A percentile compares a stretch with the other conserved stretches of the same genome.
phyloP scores from a whole-genome alignment of 163 green algal genomes.

The Volvox carteri region DNA sequence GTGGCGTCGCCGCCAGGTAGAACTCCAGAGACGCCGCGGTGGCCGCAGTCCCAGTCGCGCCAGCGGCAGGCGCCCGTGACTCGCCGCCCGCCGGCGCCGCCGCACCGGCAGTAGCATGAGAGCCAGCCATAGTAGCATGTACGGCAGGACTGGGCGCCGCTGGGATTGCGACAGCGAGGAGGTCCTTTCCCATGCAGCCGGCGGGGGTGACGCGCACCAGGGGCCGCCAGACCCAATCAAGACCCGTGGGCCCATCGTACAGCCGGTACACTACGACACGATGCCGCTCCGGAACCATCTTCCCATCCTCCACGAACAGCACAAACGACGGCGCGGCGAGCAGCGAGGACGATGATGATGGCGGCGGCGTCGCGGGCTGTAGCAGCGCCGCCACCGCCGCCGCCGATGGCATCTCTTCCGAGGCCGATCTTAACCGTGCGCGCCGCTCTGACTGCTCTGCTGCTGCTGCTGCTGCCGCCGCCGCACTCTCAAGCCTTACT shows the following conservation, averaged over 20 bases:
- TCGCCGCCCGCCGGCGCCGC: neutral
- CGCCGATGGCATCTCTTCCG: too few species aligned
- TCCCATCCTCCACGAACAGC: slow-evolving; percentile 17
- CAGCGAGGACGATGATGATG: neutral
- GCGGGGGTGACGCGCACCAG: slow-evolving; percentile 11
- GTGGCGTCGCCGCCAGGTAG: neutral
- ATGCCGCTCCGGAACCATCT: neutral
- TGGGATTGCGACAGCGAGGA: neutral
- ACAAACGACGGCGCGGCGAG: neutral
- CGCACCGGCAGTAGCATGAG: too few species aligned
- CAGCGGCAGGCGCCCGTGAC: neutral
- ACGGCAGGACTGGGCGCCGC: neutral
- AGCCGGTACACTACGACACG: slow-evolving; percentile 28
- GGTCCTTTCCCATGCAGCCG: neutral
- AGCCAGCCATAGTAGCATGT: too few species aligned
- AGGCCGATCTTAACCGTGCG: too few species aligned
- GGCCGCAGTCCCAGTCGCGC: neutral
- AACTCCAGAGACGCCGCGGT: neutral
- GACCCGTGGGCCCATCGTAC: neutral
- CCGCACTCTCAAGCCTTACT: too few species aligned
- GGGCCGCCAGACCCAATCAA: neutral
- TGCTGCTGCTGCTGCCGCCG: too few species aligned
- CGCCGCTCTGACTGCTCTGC: too few species aligned
- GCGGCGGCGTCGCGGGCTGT: neutral
- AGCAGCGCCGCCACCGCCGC: neutral